phyloP scores from a whole-genome alignment of 2,329 filamentous ascomycete species.

The Arthrinium phaeospermum region DNA sequence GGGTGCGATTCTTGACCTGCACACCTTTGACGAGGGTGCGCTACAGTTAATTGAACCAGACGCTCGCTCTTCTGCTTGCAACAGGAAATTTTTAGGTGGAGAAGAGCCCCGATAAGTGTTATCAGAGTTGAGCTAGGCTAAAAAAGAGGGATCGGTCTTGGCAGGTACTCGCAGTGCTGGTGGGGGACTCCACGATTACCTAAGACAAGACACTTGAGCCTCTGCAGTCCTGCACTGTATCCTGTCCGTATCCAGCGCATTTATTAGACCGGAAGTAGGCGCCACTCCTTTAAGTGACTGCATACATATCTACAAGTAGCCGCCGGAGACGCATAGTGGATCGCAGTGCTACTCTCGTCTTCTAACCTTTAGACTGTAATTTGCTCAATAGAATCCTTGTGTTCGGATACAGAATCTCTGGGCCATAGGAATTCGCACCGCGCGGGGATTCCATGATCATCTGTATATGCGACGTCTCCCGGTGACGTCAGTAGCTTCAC shows the following conservation, averaged over 20 bases:
- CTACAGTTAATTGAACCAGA: neutral
- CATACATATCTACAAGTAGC: neutral
- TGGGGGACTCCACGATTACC: slow-evolving; percentile 13
- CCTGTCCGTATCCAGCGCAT: neutral
- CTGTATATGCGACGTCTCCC: neutral
- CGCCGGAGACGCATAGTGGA: neutral
- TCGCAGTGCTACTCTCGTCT: neutral
- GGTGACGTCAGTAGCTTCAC: slow-evolving; percentile 30
- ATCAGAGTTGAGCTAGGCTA: slow-evolving; percentile 11
- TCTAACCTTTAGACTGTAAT: neutral
- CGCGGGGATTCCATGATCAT: neutral
- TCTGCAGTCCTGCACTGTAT: neutral
- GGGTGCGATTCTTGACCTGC: slow-evolving; percentile 2
- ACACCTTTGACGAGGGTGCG: neutral
- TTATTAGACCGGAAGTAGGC: neutral
- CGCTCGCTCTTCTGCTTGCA: slow-evolving; percentile 6
- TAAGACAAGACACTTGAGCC: neutral
- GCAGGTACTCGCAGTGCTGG: neutral
- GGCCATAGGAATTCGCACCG: neutral
- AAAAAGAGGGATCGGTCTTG: neutral
- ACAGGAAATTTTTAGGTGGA: slow-evolving; percentile 24
- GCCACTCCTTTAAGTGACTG: neutral
- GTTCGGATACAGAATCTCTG: neutral
- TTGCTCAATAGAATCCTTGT: neutral
- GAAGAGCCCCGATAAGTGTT: slow-evolving; percentile 17